Evolutionary conservation across 805 yeast genomes (phyloP), one percentile per base, ranked within the genome.

Genomic region (Grigorovia jiainica): DNA sequence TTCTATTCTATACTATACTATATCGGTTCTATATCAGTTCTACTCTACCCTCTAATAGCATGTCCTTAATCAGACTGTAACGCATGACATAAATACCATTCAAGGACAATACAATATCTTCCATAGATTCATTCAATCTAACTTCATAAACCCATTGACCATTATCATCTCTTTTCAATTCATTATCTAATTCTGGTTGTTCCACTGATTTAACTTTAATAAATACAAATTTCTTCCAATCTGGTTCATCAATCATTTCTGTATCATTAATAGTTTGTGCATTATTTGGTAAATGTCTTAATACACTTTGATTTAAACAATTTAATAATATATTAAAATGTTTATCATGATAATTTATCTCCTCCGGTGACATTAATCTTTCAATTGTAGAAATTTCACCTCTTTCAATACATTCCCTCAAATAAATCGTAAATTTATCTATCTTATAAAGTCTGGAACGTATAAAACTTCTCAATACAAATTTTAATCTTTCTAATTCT

Each of bases 401-500:
- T n/a, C n/a, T n/a, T n/a, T n/a, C n/a, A n/a, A n/a, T n/a, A n/a
- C n/a, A n/a, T n/a, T n/a, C n/a, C 44, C 78, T 68, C 46, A 86
- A 76, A 53, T 66, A 77, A 4, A 83, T 65, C 20, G 86, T 70
- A 60, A 65, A 79, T 47, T 70, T 72, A 63, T 87, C 96, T 38
- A 92, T 75, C 61, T 84, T 89, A 46, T 67, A 64, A 43, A 87
- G 60, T 44, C 98, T 68, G 6, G 90, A 74, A 47, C 98, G 71
- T 27, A 89, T 66, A 58, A 87, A 90, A 11, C 86, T 73, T 40
- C 97, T 65, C n/a, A 89, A 68, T 29, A 90, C 61, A 57, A 81
- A 92, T 52, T 81, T 86, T 24, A 87, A 75, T 43, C 98, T 67
- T 53, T 92, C 97, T 19, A 92, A 71, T 51, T 92, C 97, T 11